Conservation (phyloP, 1,139 yeast genomes). For the Trichomonascaceae sp. region DNA sequence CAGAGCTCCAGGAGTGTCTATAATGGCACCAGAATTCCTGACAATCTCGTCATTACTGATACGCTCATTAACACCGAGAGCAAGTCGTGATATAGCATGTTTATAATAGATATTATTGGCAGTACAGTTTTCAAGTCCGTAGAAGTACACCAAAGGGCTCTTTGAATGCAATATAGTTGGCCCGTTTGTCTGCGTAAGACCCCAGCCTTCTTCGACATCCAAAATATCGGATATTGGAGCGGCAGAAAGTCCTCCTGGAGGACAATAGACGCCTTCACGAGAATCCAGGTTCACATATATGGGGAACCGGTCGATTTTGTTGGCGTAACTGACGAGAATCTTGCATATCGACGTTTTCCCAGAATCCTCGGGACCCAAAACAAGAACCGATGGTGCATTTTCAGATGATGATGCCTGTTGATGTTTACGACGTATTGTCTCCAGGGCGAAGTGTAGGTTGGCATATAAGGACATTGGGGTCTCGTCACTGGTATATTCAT, state of each 20-base stretch:
- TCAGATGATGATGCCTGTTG: constrained; percentile 10
- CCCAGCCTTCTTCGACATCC: constrained; percentile 82
- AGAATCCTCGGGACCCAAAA: constrained; percentile 63
- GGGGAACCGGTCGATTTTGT: constrained; percentile 55
- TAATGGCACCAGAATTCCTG: constrained; percentile 57
- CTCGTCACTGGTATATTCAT: constrained; percentile 67
- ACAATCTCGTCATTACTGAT: constrained; percentile 49
- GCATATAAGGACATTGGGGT: constrained; percentile 58
- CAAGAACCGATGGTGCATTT: constrained; percentile 54
- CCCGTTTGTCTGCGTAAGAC: constrained; percentile 83
- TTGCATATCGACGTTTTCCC: constrained; percentile 80
- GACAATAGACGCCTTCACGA: constrained; percentile 64
- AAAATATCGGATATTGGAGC: constrained; percentile 75
- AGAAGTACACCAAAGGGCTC: constrained; percentile 78
- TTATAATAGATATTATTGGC: constrained; percentile 61
- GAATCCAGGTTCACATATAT: constrained; percentile 81
- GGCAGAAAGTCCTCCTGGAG: constrained; percentile 84
- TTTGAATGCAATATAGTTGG: constrained; percentile 76
- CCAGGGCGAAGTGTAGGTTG: constrained; percentile 73
- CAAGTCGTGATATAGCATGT: constrained; percentile 50
- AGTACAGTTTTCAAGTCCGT: constrained; percentile 58
- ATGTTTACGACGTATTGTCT: constrained; percentile 43
- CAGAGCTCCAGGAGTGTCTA: constrained; percentile 65
- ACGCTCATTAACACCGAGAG: constrained; percentile 53
- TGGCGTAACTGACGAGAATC: constrained; percentile 67